A percentile compares a stretch with the other conserved stretches of the same genome.
phyloP scores from a whole-genome alignment of 306 rosid species.

The Corylus americana region DNA sequence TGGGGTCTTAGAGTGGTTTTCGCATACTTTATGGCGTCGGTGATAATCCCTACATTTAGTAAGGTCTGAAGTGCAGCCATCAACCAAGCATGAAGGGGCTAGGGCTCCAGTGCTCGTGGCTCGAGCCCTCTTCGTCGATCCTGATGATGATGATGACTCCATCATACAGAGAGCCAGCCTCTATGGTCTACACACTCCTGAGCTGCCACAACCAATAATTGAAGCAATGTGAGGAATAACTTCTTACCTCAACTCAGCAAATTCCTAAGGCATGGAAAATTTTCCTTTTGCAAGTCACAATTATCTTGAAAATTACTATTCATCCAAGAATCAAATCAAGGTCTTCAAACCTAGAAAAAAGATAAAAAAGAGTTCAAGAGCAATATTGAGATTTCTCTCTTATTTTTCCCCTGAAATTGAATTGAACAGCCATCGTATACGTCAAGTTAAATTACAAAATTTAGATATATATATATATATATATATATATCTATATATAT shows the following conservation, averaged over 20 bases:
- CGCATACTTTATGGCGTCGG: conserved; percentile 81
- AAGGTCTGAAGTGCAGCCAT: conserved; percentile 76
- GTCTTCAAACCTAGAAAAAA: not conserved
- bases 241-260: conserved; percentile 6
- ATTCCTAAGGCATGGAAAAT: not conserved
- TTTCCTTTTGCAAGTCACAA: not conserved
- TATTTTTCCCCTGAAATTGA: not conserved
- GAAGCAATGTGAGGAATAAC: conserved; percentile 4
- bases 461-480: not conserved
- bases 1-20: conserved; percentile 77
- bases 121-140: conserved; percentile 58
- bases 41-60: conserved; percentile 85
- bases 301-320: not conserved
- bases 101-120: conserved; percentile 39
- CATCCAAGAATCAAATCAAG: too few species aligned
- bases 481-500: too few species aligned
- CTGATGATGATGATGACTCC: conserved; percentile 38
- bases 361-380: not conserved
- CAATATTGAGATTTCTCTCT: not conserved
- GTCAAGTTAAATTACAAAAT: not conserved
- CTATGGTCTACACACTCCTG: conserved; percentile 20
- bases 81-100: conserved; percentile 66
- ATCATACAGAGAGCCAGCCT: conserved; percentile 1
- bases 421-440: not conserved
- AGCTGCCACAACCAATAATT: conserved; percentile 10